Base-by-base conservation (phyloP, 495 filamentous ascomycete genomes). In the Aspergillus incahuasiensis region DNA sequence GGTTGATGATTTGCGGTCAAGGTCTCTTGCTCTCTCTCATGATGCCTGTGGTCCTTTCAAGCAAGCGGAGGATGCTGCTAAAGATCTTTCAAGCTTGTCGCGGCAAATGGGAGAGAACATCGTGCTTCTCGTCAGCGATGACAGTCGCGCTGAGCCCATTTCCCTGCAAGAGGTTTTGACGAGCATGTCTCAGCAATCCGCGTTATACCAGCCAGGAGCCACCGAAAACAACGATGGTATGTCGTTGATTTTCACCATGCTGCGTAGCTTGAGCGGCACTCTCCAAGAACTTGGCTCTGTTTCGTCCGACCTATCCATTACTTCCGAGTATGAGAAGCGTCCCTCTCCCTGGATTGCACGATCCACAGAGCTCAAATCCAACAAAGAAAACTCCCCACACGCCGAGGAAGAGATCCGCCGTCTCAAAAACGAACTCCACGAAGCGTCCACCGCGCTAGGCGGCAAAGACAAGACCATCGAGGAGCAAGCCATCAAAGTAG, bases 401-500 rank as follows among this genome's bases (percentile, higher is more conserved):
- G 85, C 86, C 7, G 91, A 96, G 61, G 83, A 90, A 56, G 86
- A 92, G 62, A 80, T 91, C 41, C 82, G 81, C 11, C 82, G 83
- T 16, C 73, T 95, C 32, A 87, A 85, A 62, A 87, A 90, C 41
- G 86, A 92, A 52, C 85, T 75, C 65, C 83, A 87, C 83, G 63
- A 85, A 61, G 67, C 75, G 19, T 70, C 74, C 11, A 64, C 81
- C 76, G 61, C 84, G 83, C 61, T 90, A 9, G 81, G 83, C 3
- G 87, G 96, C 56, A 95, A 95, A 68, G 92, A 96, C 63, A 94
- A 97, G 70, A 88, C 90, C 5, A 86, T 97, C 42, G 92, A 96
- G 79, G 83, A 88, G 39, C 91, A 95, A 60, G 82, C 89, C 12
- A 82, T 86, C 30, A 87, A 89, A 62, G 70, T 80, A 20, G 74